phyloP scores from a whole-genome alignment of 2,329 filamentous ascomycete species.

The Cladosporium sp. region DNA sequence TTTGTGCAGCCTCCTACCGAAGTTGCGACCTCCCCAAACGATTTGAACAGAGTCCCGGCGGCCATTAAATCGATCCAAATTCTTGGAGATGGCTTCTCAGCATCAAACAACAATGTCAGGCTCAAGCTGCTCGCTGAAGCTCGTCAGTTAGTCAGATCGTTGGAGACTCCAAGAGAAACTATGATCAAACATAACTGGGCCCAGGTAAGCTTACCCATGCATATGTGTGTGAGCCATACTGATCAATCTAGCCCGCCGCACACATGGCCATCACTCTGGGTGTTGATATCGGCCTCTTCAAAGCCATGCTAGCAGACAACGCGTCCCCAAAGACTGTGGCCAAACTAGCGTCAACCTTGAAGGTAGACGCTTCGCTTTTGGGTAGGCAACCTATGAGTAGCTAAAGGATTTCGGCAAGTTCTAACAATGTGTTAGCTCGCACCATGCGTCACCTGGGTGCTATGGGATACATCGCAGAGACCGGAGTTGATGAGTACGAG shows the following conservation, averaged over 20 bases:
- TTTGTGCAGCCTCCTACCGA: background rate
- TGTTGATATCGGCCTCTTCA: slow-evolving; percentile 4
- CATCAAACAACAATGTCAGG: background rate
- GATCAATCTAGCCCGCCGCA: background rate
- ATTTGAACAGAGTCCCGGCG: background rate
- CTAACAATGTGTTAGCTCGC: background rate
- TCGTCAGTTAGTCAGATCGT: background rate
- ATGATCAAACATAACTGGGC: slow-evolving; percentile 12
- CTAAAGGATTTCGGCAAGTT: background rate
- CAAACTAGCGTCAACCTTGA: background rate
- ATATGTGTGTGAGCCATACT: background rate
- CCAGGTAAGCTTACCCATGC: background rate
- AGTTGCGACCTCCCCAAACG: slow-evolving; percentile 1
- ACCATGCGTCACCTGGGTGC: slow-evolving; percentile 3
- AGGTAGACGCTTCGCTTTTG: background rate
- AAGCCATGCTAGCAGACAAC: slow-evolving; percentile 3
- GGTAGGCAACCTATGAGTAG: background rate
- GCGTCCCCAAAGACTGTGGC: background rate
- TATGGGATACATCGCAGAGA: slow-evolving; percentile 8
- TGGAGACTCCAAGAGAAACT: slow-evolving; percentile 7
- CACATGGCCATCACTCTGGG: slow-evolving; percentile 9
- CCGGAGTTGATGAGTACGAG: slow-evolving; percentile 1
- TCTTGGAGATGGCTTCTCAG: background rate
- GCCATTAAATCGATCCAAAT: background rate
- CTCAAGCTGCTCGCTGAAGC: slow-evolving; percentile 3